Evolutionary conservation across 2,329 filamentous ascomycete genomes (phyloP), one percentile per base, ranked within the genome.

Genomic region (Phyllosticta capitalensis): DNA sequence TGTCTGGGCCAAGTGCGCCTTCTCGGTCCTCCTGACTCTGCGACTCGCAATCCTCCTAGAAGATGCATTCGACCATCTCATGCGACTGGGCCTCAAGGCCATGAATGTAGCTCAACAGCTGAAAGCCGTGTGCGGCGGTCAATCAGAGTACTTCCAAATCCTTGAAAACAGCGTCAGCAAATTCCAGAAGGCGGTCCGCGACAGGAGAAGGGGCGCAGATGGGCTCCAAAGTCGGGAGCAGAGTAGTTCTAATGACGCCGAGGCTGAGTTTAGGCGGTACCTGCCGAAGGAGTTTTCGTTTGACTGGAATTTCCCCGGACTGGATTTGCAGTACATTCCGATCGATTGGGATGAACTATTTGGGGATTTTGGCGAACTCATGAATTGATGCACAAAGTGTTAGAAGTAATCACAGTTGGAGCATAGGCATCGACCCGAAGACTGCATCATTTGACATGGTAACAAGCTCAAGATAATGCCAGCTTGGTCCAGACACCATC

Each of bases 1-100:
- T 61, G 80, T 83, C 20, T 82, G 80, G 80, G 80, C 80, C 0
- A 83, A 83, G 65, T 80, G 78, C 55, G 79, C 80, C 0, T 83
- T 82, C 62, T 82, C 79, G n/a, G 79, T 82, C 52, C 68, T 83
- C 1, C 71, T 83, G 0, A 74, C 82, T 1, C 74, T 83, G 2
- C 81, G 81, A 60, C 70, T 83, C 3, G 76, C 78, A 0, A 74
- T 79, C 0, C 71, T 83, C 1, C 68, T 82, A 0, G 76, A 76
- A 0, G 76, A 79, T 9, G 66, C 65, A 45, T 70, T 65, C 21
- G 66, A 74, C 51, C 66, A 74, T 19, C 67, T 78, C 63, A 61
- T 74, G 61, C 64, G 73, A 53, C 69, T 80, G 0, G 69, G 80
- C 0, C 67, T 69, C 3, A 73, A 79, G 51, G 78, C 76, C 0